phyloP scores from a whole-genome alignment of 768 basidiomycete genomes.

The Suillus fuscotomentosus region DNA sequence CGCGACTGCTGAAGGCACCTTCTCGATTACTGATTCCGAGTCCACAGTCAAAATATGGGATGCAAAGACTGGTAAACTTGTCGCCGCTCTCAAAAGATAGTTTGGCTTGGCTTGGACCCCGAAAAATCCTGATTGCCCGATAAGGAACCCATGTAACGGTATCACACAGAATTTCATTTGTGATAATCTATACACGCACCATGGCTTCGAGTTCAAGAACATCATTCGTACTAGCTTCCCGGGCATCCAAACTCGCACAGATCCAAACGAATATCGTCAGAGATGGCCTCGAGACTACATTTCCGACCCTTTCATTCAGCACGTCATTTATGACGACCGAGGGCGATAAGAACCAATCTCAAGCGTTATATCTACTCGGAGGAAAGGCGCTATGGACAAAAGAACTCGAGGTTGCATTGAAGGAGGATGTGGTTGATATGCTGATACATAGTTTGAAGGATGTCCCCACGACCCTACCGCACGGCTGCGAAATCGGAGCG shows the following conservation, averaged over 20 bases:
- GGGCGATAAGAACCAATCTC: conserved; percentile 88
- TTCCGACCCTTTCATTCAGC: conserved; percentile 49
- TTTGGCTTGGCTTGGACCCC: neutral
- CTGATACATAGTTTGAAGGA: conserved; percentile 94
- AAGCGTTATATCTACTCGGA: conserved; percentile 84
- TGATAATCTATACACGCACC: neutral
- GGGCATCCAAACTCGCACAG: conserved; percentile 85
- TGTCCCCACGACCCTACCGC: conserved; percentile 83
- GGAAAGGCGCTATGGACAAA: conserved; percentile 97
- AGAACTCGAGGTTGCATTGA: conserved; percentile 86
- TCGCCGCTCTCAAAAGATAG: neutral
- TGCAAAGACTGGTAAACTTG: neutral
- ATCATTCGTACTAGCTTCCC: conserved; percentile 76
- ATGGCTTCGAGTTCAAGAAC: conserved; percentile 23
- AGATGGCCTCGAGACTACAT: conserved; percentile 54
- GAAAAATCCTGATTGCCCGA: neutral
- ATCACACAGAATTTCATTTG: neutral
- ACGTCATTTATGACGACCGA: conserved; percentile 67
- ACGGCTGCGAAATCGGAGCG: conserved; percentile 82
- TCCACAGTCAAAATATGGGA: neutral
- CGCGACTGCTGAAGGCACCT: neutral
- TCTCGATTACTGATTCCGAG: too few relatives aligned
- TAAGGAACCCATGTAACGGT: neutral
- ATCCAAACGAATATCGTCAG: conserved; percentile 85
- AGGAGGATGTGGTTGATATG: conserved; percentile 76